These are phyloP conservation scores for Pseudogymnoascus sp. DNA, from an alignment of 2,329 filamentous ascomycete species.

Conservation along the genomic window DNA sequence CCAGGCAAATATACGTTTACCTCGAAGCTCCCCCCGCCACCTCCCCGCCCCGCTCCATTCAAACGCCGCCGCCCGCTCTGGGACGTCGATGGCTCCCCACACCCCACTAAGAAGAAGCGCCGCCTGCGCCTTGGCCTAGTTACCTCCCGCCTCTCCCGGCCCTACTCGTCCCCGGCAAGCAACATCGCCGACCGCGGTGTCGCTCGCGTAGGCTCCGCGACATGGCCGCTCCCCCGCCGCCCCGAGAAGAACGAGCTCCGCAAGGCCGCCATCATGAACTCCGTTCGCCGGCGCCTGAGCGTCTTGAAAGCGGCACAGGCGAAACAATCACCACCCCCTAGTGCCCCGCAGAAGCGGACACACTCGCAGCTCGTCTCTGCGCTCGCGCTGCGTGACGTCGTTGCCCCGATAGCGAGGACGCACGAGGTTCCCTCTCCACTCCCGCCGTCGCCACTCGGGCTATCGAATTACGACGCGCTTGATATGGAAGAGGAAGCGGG, in stretches of 20 bases:
- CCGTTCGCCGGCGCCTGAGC: constrained; percentile 42
- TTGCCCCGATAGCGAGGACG: constrained; percentile 20
- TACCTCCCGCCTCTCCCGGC: constrained; percentile 61
- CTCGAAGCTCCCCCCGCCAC: constrained; percentile 19
- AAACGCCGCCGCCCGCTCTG: constrained; percentile 28
- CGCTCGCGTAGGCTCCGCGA: constrained; percentile 32
- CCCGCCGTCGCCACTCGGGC: constrained; percentile 26
- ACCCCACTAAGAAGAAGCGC: constrained; percentile 50
- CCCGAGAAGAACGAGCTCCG: constrained; percentile 45
- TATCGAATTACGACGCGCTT: constrained; percentile 28
- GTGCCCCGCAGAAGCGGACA: not conserved
- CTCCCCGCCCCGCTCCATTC: constrained; percentile 17
- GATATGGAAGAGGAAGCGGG: constrained; percentile 26
- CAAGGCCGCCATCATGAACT: constrained; percentile 59
- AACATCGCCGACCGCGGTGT: constrained; percentile 56
- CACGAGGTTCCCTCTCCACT: constrained; percentile 19
- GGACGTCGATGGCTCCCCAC: constrained; percentile 26
- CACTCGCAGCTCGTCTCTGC: constrained; percentile 17
- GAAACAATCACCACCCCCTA: not conserved
- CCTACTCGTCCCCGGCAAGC: constrained; percentile 61
- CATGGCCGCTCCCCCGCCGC: constrained; percentile 39
- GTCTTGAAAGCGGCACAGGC: constrained; percentile 15
- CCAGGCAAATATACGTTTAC: constrained; percentile 33
- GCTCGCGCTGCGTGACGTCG: constrained; percentile 21
- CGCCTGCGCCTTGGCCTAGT: constrained; percentile 54